Percentiles rank a stretch among this genome's conserved stretches.
These are phyloP conservation scores for Macrophomina phaseolina DNA, from an alignment of 2,329 filamentous ascomycete genomes.

Conservation along the genomic window DNA sequence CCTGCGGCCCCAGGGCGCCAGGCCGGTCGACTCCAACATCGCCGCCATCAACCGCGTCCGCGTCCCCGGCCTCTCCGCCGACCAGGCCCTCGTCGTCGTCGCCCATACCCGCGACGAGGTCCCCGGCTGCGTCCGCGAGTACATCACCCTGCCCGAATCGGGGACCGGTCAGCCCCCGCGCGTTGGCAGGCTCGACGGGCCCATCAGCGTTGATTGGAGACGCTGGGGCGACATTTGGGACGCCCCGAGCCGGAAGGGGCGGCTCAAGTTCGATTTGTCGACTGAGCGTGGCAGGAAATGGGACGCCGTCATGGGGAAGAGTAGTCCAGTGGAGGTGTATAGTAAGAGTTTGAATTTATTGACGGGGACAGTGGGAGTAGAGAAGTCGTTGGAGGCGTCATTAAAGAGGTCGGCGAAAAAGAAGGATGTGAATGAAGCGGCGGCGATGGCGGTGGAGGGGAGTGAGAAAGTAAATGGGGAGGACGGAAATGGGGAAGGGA, in stretches of 20 bases:
- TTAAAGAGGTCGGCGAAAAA: too few relatives aligned
- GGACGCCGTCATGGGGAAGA: background rate
- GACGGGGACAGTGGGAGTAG: too few relatives aligned
- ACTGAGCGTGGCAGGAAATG: background rate
- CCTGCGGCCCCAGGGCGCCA: slow-evolving; percentile 30
- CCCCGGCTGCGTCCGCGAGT: slow-evolving; percentile 80
- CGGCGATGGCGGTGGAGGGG: too few relatives aligned
- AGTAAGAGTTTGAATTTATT: background rate
- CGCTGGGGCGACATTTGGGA: slow-evolving; percentile 71
- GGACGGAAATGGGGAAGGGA: too few relatives aligned
- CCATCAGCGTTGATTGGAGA: slow-evolving; percentile 61
- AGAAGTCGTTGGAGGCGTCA: too few relatives aligned
- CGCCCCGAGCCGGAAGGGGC: background rate
- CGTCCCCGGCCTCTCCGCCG: slow-evolving; percentile 67
- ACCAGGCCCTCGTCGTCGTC: slow-evolving; percentile 88
- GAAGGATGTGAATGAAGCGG: too few relatives aligned
- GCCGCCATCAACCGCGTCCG: slow-evolving; percentile 50
- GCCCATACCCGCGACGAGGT: slow-evolving; percentile 92
- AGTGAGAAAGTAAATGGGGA: too few relatives aligned
- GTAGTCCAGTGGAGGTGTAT: background rate
- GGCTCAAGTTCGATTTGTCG: too few relatives aligned
- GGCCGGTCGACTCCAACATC: slow-evolving; percentile 51
- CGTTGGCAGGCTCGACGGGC: slow-evolving; percentile 68
- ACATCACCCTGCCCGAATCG: slow-evolving; percentile 82
- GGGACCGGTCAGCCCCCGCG: slow-evolving; percentile 66